Percentiles rank a stretch among this genome's conserved stretches.
Evolutionary conservation across 2,329 filamentous ascomycete genomes (phyloP).

Genomic region (Xylariaceae sp.): DNA sequence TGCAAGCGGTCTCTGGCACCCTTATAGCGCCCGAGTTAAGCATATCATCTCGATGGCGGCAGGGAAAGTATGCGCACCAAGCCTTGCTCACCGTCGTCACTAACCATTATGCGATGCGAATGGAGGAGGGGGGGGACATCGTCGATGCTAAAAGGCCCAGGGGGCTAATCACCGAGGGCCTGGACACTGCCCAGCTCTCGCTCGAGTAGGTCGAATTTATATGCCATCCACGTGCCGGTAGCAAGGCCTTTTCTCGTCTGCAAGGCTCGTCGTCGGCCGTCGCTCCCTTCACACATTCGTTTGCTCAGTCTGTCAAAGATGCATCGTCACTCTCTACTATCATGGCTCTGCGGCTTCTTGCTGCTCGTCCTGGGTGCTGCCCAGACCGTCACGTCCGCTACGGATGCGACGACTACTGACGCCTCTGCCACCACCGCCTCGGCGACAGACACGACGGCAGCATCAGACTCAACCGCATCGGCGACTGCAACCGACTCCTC

Average conservation of each 20-base stretch:
- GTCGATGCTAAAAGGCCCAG: constrained; percentile 4
- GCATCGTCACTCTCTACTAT: constrained; percentile 16
- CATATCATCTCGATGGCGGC: constrained; percentile 5
- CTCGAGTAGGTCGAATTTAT: constrained; percentile 10
- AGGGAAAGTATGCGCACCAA: constrained; percentile 4
- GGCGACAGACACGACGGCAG: constrained; percentile 7
- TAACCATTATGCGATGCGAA: constrained; percentile 16
- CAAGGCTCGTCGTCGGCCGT: constrained; percentile 6
- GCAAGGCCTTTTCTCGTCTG: not conserved
- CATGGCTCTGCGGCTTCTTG: constrained; percentile 26
- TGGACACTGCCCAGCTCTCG: not conserved
- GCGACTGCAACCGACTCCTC: no score
- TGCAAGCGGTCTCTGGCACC: constrained; percentile 4
- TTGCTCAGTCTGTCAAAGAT: constrained; percentile 13
- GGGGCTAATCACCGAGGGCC: not conserved
- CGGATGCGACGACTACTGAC: constrained; percentile 9
- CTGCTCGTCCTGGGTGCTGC: constrained; percentile 26
- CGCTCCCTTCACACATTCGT: constrained; percentile 13
- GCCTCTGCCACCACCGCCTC: constrained; percentile 8
- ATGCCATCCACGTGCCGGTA: constrained; percentile 12
- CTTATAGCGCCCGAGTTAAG: constrained; percentile 3
- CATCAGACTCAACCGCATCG: no score
- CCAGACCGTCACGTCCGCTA: constrained; percentile 28
- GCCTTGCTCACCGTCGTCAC: constrained; percentile 3
- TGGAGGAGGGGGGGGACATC: constrained; percentile 9